Evolutionary conservation across 495 filamentous ascomycete species (phyloP).

Genomic region (Tuber magnatum): DNA sequence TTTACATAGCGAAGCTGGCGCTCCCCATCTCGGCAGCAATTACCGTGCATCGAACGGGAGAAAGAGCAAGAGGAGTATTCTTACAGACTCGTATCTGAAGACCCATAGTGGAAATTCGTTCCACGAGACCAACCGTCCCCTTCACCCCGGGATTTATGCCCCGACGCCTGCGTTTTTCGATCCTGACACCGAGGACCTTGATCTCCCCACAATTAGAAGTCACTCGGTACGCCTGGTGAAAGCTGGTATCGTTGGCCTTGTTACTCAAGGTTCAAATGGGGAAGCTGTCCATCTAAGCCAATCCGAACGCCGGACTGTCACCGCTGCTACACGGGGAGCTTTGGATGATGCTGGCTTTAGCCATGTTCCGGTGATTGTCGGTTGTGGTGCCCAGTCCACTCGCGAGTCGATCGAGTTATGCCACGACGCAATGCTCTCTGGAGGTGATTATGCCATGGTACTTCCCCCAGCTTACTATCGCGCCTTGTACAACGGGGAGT

Average conservation of each 20-base stretch:
- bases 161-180: slow-evolving; percentile 91
- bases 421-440: slow-evolving; percentile 63
- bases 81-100: not conserved
- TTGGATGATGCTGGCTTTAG: slow-evolving; percentile 62
- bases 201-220: slow-evolving; percentile 59
- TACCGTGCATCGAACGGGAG: slow-evolving; percentile 21
- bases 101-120: slow-evolving; percentile 13
- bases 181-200: slow-evolving; percentile 70
- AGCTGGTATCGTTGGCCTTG: slow-evolving; percentile 70
- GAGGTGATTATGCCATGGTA: slow-evolving; percentile 77
- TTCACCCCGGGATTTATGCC: slow-evolving; percentile 79
- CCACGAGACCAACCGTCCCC: slow-evolving; percentile 47
- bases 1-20: slow-evolving; percentile 31
- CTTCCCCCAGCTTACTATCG: slow-evolving; percentile 84
- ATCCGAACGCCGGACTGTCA: slow-evolving; percentile 62
- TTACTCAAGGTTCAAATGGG: slow-evolving; percentile 84
- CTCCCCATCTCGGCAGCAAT: slow-evolving; percentile 22
- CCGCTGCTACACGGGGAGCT: slow-evolving; percentile 64
- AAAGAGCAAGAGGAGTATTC: slow-evolving; percentile 17
- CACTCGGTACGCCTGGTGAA: slow-evolving; percentile 79
- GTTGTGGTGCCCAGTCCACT: slow-evolving; percentile 75
- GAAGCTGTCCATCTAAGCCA: slow-evolving; percentile 75
- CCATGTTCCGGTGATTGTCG: slow-evolving; percentile 71
- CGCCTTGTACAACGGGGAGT: slow-evolving; percentile 51
- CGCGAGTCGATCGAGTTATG: slow-evolving; percentile 77